phyloP scores from a whole-genome alignment of 1,284 basidiomycete genomes.

The Ustilago sp. region DNA sequence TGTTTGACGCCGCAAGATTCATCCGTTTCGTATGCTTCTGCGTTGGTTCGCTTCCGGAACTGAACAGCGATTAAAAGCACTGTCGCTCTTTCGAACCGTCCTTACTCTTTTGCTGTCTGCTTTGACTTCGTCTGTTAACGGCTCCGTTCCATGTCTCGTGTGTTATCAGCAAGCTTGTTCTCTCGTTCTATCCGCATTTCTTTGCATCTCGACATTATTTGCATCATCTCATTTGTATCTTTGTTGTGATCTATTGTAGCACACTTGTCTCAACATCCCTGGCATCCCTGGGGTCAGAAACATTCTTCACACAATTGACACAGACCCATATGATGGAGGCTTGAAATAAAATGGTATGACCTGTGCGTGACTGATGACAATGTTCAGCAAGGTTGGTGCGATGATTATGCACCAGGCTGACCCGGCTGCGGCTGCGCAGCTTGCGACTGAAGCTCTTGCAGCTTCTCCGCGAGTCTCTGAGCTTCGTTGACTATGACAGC shows the following conservation, averaged over 20 bases:
- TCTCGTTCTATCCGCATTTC: neutral
- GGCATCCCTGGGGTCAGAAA: neutral
- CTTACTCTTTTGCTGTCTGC: neutral
- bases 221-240: neutral
- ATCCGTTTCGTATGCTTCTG: constrained; percentile 96
- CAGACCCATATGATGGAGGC: neutral
- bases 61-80: neutral
- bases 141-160: neutral
- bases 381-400: neutral
- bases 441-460: constrained; percentile 57
- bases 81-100: neutral
- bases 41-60: constrained; percentile 70
- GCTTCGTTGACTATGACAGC: constrained; percentile 66
- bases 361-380: neutral
- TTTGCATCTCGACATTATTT: constrained; percentile 1
- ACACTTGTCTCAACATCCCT: neutral
- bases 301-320: neutral
- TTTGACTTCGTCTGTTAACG: neutral
- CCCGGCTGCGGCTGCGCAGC: constrained; percentile 20
- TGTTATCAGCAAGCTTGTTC: neutral
- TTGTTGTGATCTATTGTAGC: neutral
- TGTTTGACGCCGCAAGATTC: constrained; percentile 80
- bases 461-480: constrained; percentile 61
- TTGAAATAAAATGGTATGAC: neutral
- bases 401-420: constrained; percentile 20